Conservation (phyloP, 2,329 filamentous ascomycete species). For the Westerdykella ornata region DNA sequence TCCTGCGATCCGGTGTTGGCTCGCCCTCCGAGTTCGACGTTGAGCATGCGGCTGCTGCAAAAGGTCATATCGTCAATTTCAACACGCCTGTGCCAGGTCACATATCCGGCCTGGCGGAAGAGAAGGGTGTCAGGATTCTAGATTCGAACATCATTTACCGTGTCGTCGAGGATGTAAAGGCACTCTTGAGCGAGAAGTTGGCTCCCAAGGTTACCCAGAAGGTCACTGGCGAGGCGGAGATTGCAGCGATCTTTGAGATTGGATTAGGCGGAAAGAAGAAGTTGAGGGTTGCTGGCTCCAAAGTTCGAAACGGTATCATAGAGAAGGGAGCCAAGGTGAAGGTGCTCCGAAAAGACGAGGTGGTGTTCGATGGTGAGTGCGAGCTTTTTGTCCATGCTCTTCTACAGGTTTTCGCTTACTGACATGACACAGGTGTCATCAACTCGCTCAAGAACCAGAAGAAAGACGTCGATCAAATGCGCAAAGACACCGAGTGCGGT, state of each 20-base stretch:
- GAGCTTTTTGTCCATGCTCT: neutral
- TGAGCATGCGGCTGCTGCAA: conserved; percentile 73
- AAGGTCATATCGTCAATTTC: conserved; percentile 77
- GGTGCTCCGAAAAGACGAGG: conserved; percentile 63
- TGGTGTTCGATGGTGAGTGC: conserved; percentile 72
- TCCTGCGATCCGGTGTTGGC: conserved; percentile 74
- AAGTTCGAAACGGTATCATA: conserved; percentile 73
- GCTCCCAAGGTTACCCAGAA: conserved; percentile 59
- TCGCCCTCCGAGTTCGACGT: conserved; percentile 79
- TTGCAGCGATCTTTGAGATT: conserved; percentile 77
- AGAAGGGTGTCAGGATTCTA: conserved; percentile 66
- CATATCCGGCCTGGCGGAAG: conserved; percentile 63
- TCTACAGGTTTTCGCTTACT: conserved; percentile 2
- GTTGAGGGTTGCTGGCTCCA: conserved; percentile 78
- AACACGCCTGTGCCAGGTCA: conserved; percentile 64
- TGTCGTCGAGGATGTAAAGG: conserved; percentile 65
- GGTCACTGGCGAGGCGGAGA: conserved; percentile 81
- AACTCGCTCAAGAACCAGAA: conserved; percentile 84
- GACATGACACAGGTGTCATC: conserved; percentile 56
- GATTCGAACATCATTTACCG: conserved; percentile 85
- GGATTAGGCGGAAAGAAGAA: conserved; percentile 64
- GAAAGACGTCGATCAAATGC: conserved; percentile 83
- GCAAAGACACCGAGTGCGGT: conserved; percentile 89
- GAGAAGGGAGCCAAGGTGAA: conserved; percentile 58
- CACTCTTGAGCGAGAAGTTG: conserved; percentile 62